A percentile compares a stretch with the other conserved stretches of the same genome.
phyloP scores from a whole-genome alignment of 371 early-diverging fungal genomes.

The Circinella minor region DNA sequence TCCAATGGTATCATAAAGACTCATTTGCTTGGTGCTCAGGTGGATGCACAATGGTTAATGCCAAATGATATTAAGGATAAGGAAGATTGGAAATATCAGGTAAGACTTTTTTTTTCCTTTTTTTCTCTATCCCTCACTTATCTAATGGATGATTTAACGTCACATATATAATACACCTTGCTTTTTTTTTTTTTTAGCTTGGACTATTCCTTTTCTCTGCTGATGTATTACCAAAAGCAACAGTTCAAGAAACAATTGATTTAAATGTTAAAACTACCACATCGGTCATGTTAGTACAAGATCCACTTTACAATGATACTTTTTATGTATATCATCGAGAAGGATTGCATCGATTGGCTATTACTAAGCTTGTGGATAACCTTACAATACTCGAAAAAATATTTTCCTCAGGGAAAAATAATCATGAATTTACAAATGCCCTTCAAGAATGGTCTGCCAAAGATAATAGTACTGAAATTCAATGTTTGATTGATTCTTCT shows the following conservation, averaged over 20 bases:
- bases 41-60: slow-evolving; percentile 48
- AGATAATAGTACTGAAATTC: slow-evolving; percentile 24
- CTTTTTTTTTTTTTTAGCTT: slow-evolving; percentile 26
- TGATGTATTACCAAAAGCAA: slow-evolving; percentile 36
- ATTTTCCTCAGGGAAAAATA: slow-evolving; percentile 1
- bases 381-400: slow-evolving; percentile 24
- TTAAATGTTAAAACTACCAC: neutral
- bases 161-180: too few species aligned
- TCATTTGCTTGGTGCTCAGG: slow-evolving; percentile 33
- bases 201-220: slow-evolving; percentile 22
- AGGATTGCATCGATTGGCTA: slow-evolving; percentile 37
- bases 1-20: slow-evolving; percentile 40
- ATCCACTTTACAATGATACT: slow-evolving; percentile 38
- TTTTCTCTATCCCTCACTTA: too few species aligned
- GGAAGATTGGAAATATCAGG: slow-evolving; percentile 34
- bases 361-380: slow-evolving; percentile 32
- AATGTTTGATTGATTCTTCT: slow-evolving; percentile 13
- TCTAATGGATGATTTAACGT: too few species aligned
- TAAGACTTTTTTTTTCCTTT: slow-evolving; percentile 6
- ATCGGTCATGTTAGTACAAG: slow-evolving; percentile 19
- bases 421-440: slow-evolving; percentile 2
- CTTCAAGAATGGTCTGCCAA: slow-evolving; percentile 23
- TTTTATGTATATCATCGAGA: slow-evolving; percentile 43
- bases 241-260: slow-evolving; percentile 35
- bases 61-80: slow-evolving; percentile 11